Percentiles rank a stretch among this genome's conserved stretches.
These are phyloP conservation scores for Leccinum longicurvipes DNA, from an alignment of 768 basidiomycete genomes.

Conservation along the genomic window DNA sequence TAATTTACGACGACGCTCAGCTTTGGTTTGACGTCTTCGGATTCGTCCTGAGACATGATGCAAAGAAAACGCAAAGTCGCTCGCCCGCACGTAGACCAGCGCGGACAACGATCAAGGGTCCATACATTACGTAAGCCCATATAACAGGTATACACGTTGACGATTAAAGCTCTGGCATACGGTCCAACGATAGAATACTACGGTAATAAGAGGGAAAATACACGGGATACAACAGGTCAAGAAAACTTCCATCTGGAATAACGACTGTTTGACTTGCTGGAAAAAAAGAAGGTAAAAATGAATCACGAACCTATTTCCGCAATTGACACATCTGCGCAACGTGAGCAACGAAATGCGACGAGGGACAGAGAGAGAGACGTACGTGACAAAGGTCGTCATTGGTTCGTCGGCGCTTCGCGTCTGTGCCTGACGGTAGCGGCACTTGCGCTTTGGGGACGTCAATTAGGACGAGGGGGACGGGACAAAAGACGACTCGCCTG, in stretches of 20 bases:
- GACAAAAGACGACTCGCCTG: conserved; percentile 46
- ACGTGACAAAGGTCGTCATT: conserved; percentile 97
- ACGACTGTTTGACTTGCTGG: background rate
- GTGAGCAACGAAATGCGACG: background rate
- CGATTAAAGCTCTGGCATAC: background rate
- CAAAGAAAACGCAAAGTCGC: background rate
- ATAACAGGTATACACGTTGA: conserved; percentile 19
- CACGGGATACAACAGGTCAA: conserved; percentile 28
- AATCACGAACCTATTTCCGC: conserved; percentile 52
- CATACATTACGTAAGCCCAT: conserved; percentile 21
- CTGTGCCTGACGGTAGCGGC: conserved; percentile 92
- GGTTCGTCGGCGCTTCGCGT: conserved; percentile 98
- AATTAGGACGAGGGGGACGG: background rate
- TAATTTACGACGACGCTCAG: conserved; percentile 57
- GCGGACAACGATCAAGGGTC: conserved; percentile 7
- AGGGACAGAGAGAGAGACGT: conserved; percentile 24
- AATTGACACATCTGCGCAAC: conserved; percentile 55
- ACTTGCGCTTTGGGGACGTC: conserved; percentile 56
- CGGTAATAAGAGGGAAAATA: background rate
- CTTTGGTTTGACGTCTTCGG: conserved; percentile 64
- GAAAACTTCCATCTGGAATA: conserved; percentile 60
- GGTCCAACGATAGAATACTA: no score
- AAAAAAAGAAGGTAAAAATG: background rate
- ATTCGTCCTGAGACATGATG: conserved; percentile 33
- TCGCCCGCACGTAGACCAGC: conserved; percentile 12